Conservation (phyloP, 2,329 filamentous ascomycete genomes). For the Xylaria sp. region DNA sequence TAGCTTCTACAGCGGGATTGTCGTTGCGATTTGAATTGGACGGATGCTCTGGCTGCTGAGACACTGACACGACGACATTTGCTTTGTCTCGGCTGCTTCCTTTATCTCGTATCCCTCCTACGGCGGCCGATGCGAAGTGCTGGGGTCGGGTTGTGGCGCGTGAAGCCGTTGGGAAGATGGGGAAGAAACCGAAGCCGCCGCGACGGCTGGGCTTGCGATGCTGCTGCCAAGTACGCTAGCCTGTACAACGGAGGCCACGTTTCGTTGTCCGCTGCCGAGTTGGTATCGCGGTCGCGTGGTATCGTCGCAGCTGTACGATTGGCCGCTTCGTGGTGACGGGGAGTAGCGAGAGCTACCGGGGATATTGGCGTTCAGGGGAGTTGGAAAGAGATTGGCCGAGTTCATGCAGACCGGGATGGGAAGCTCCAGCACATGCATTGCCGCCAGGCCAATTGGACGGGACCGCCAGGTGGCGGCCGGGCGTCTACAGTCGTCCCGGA, state of each 20-base stretch:
- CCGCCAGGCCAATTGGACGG: slow-evolving; percentile 19
- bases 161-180: slow-evolving; percentile 49
- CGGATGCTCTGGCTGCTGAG: slow-evolving; percentile 34
- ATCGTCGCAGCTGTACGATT: slow-evolving; percentile 5
- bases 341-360: slow-evolving; percentile 11
- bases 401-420: slow-evolving; percentile 29
- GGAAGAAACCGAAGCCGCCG: slow-evolving; percentile 39
- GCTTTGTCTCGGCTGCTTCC: not conserved
- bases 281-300: slow-evolving; percentile 15
- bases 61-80: slow-evolving; percentile 29
- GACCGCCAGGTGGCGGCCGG: slow-evolving; percentile 25
- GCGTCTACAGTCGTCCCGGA: slow-evolving; percentile 13
- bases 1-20: not conserved
- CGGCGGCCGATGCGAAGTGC: slow-evolving; percentile 45
- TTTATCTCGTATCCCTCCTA: slow-evolving; percentile 38
- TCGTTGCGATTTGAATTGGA: slow-evolving; percentile 6
- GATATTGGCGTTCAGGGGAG: slow-evolving; percentile 34
- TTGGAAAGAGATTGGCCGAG: slow-evolving; percentile 36
- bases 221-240: not conserved
- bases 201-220: slow-evolving; percentile 37
- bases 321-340: slow-evolving; percentile 17
- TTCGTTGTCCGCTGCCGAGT: not conserved
- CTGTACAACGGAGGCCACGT: not conserved
- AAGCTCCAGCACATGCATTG: slow-evolving; percentile 29
- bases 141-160: slow-evolving; percentile 41